Base-by-base conservation (phyloP, 73 alveolate species). In the Paramecium tetraurelia region DNA sequence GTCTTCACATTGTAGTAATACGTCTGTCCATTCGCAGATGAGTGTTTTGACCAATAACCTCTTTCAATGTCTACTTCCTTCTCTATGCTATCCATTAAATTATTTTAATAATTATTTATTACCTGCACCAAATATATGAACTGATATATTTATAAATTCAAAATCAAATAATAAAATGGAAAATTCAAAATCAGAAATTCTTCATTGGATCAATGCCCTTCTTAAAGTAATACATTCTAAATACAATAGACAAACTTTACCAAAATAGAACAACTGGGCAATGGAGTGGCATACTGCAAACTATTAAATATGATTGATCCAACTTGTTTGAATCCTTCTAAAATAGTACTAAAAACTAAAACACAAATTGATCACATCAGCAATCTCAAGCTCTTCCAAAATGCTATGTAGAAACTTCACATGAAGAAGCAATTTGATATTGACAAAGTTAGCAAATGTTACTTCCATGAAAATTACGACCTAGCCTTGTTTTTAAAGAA, bases 1-100 rank as follows among this genome's bases (percentile, higher is more conserved):
- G 90, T 80, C 29, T 41, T 44, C 12, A 80, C 90, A 80, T 80
- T 80, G 72, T 80, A 80, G 31, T 80, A 80, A 46, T 80, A 80
- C 2, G 90, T 29, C 48, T 44, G 20, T 11, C 90, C 90, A 43
- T 40, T 80, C 0, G 43, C 46, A 18, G 90, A 41, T 2, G 48
- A 80, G 18, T 80, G 90, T 31, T 80, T 80, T 12, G 90, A 80
- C 90, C 90, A 80, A 20, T 38, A 48, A 16, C 46, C 84, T 63
- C 84, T 10, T 41, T 63, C 84, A 3, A 0, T 33, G 12, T 63
- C 84, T 41, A 11, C 50, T 24, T 63, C 84, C 46, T 63, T 63
- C 41, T 33, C 84, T 31, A 63, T 27, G 46, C 84, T 63, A 33
- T 63, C 84, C 84, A 63, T 63, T 31, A 27, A 63, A 53, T 53